Percentiles rank a stretch among this genome's conserved stretches.
phyloP scores from a whole-genome alignment of 2,329 filamentous ascomycete species.

The Aspergillus melleus region DNA sequence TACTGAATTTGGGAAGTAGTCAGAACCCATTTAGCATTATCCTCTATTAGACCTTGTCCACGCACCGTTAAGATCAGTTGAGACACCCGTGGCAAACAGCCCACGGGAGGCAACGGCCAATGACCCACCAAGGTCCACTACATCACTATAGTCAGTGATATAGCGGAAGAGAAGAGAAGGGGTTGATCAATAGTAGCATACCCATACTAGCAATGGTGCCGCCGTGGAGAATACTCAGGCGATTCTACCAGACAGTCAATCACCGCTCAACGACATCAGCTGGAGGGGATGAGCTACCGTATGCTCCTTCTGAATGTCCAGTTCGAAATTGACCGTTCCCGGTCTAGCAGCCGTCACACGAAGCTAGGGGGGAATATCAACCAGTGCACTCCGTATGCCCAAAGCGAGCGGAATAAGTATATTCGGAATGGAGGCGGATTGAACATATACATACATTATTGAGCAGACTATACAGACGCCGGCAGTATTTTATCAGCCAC shows the following conservation, averaged over 20 bases:
- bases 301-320: conserved; percentile 65
- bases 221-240: conserved; percentile 65
- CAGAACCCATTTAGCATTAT: conserved; percentile 1
- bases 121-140: conserved; percentile 66
- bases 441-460: conserved; percentile 39
- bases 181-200: conserved; percentile 21
- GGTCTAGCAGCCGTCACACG: conserved; percentile 61
- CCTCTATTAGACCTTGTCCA: background rate
- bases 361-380: conserved; percentile 46
- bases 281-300: conserved; percentile 48
- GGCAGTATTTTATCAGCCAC: background rate
- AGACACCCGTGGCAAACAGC: conserved; percentile 66
- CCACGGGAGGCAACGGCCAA: conserved; percentile 66
- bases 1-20: conserved; percentile 38
- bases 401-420: too few relatives aligned
- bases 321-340: conserved; percentile 64
- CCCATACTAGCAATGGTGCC: conserved; percentile 65
- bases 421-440: background rate
- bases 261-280: background rate
- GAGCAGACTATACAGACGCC: conserved; percentile 27
- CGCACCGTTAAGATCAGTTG: conserved; percentile 63
- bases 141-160: background rate
- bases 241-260: conserved; percentile 51
- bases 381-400: background rate
- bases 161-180: background rate